Conservation (phyloP, 306 rosid species). For the Macrotyloma uniflorum region DNA sequence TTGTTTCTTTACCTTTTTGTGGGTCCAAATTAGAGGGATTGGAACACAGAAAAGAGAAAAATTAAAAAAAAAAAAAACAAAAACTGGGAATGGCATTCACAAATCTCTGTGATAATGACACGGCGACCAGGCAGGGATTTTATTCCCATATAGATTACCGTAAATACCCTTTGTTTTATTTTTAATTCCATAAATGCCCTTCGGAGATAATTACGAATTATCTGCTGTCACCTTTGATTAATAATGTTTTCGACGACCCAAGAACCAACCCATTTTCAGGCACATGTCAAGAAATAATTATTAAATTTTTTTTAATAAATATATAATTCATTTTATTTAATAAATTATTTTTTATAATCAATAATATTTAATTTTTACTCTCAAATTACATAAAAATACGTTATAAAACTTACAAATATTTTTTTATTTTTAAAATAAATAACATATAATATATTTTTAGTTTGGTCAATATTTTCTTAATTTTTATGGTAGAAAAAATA, state of each 20-base stretch:
- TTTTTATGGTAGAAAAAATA: too few species aligned
- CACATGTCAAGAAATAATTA: background rate
- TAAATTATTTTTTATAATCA: too few species aligned
- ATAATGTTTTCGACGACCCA: background rate
- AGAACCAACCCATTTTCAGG: too few species aligned
- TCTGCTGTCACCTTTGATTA: background rate
- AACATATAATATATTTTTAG: too few species aligned
- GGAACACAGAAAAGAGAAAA: background rate
- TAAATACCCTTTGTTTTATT: conserved; percentile 18
- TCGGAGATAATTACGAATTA: background rate
- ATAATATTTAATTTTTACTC: too few species aligned
- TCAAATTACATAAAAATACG: too few species aligned
- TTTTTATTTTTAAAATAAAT: too few species aligned
- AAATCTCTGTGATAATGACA: conserved; percentile 73
- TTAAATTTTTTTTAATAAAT: too few species aligned
- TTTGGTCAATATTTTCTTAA: too few species aligned
- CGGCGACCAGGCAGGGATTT: conserved; percentile 57
- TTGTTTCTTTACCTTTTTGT: background rate
- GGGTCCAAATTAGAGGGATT: background rate
- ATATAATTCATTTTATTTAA: too few species aligned
- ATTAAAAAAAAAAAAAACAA: background rate
- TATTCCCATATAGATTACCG: conserved; percentile 48
- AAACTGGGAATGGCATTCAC: conserved; percentile 52
- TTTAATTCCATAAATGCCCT: conserved; percentile 13
- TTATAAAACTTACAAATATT: too few species aligned